Evolutionary conservation across 345 rosid species (phyloP), one percentile per base, ranked within the genome.

Genomic region (Ceriops tagal): DNA sequence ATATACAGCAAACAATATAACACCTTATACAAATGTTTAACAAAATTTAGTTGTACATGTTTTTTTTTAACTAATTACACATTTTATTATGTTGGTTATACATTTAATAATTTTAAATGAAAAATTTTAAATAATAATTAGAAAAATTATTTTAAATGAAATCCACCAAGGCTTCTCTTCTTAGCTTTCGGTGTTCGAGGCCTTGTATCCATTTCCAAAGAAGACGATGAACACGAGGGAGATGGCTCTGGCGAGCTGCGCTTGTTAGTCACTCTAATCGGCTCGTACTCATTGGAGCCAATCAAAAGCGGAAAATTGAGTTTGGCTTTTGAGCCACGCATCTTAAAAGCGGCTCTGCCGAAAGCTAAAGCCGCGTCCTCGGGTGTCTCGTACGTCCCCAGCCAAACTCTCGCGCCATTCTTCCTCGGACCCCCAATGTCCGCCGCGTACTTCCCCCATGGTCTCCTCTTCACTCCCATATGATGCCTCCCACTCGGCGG

Each of bases 381-480:
- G 0, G 89, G 80, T n/a, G 75, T 80, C 79, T 81, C 85, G 71
- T 88, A 86, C 1, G 91, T 88, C 61, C 92, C 91, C 0, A 87
- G 89, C 96, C 96, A 89, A 60, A 70, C 68, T 64, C 92, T 84
- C 0, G 89, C 82, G 2, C 91, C 89, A 21, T 84, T 87, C 73
- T 76, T 87, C 77, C 84, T 84, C 21, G 88, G 89, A 58, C 83
- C 91, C 31, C 90, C 80, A 1, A 89, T 83, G 85, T 87, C 92
- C 27, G 90, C 92, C 51, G 89, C 88, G 55, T 75, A 87, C 64
- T 83, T 89, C 55, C 96, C 92, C 96, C 90, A 85, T 6, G 90
- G 89, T 65, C 96, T 69, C 58, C 84, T 78, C 76, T 79, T 78
- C 37, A 82, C 80, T 0, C 83, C 78, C 26, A 26, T 71, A 31